These are phyloP conservation scores for Halophytophthora polymorphica DNA, from an alignment of 352 stramenopile species.

Conservation along the genomic window DNA sequence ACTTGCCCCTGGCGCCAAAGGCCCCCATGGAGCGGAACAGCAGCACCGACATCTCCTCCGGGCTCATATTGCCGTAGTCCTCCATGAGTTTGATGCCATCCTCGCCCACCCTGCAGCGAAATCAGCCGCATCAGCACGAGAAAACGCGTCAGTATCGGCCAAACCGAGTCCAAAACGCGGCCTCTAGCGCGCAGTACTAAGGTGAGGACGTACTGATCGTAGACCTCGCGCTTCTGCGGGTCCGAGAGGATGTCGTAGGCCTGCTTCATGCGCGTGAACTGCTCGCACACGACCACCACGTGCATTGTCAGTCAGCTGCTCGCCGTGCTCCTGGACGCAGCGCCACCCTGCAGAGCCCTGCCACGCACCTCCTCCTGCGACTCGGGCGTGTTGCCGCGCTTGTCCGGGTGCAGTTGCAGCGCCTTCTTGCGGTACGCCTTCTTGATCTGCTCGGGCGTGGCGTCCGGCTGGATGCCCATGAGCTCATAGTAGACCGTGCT, in stretches of 20 bases:
- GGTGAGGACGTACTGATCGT: constrained; percentile 79
- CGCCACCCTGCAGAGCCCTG: too few relatives aligned
- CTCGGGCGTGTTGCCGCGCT: constrained; percentile 79
- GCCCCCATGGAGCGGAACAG: constrained; percentile 75
- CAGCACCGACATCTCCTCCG: constrained; percentile 64
- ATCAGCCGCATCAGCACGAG: not conserved
- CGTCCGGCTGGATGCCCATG: constrained; percentile 69
- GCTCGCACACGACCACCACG: constrained; percentile 12
- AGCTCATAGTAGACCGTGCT: constrained; percentile 82
- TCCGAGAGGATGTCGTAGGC: constrained; percentile 93
- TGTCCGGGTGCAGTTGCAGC: constrained; percentile 91
- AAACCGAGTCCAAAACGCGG: not conserved
- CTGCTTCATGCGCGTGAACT: constrained; percentile 91
- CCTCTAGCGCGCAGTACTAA: too few relatives aligned
- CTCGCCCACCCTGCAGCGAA: constrained; percentile 60
- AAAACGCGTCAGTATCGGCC: constrained; percentile 1
- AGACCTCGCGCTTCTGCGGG: constrained; percentile 79
- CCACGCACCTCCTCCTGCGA: constrained; percentile 65
- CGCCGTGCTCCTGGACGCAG: too few relatives aligned
- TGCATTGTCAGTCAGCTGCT: constrained; percentile 21
- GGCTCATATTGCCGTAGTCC: constrained; percentile 80
- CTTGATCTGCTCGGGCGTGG: constrained; percentile 86
- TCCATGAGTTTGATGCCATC: constrained; percentile 89
- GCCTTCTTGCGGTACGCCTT: constrained; percentile 91
- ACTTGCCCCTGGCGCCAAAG: constrained; percentile 64